A percentile compares a stretch with the other conserved stretches of the same genome.
phyloP scores from a whole-genome alignment of 192 early-diverging fungal species.

The Umbelopsis sp. region DNA sequence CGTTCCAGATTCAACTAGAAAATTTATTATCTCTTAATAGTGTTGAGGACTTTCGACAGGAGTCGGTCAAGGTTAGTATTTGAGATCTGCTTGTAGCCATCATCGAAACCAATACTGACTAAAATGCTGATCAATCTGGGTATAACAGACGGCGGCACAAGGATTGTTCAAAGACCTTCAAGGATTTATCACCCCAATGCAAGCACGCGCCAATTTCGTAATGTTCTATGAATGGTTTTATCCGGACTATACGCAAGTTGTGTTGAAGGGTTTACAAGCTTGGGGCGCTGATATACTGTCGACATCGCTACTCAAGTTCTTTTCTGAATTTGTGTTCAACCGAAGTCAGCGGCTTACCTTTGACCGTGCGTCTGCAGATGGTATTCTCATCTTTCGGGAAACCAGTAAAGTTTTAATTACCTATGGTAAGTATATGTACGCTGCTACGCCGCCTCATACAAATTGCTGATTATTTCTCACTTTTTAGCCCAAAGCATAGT shows the following conservation, averaged over 20 bases:
- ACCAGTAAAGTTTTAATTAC: constrained; percentile 66
- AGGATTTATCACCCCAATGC: constrained; percentile 72
- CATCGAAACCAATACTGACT: too few relatives aligned
- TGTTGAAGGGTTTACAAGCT: constrained; percentile 69
- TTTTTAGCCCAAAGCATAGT: not conserved
- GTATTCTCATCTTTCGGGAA: constrained; percentile 88
- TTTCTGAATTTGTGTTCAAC: constrained; percentile 82
- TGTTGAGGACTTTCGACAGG: constrained; percentile 54
- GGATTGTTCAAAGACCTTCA: constrained; percentile 77
- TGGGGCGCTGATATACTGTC: constrained; percentile 65
- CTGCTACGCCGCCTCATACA: not conserved
- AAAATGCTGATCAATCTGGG: not conserved
- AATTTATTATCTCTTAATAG: constrained; percentile 55
- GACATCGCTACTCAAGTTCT: constrained; percentile 75
- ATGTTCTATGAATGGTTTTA: constrained; percentile 90
- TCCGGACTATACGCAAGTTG: constrained; percentile 63
- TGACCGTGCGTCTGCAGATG: constrained; percentile 84
- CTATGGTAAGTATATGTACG: constrained; percentile 47
- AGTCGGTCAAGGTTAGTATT: constrained; percentile 44
- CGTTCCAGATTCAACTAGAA: constrained; percentile 60
- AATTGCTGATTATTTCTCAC: not conserved
- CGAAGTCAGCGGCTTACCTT: constrained; percentile 77
- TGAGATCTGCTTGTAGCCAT: too few relatives aligned
- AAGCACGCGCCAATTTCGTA: constrained; percentile 56
- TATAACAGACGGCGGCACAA: constrained; percentile 48